A percentile compares a stretch with the other conserved stretches of the same genome.
These are phyloP conservation scores for Saccharomycopsis crataegensis DNA, from an alignment of 1,139 yeast species.

Conservation along the genomic window DNA sequence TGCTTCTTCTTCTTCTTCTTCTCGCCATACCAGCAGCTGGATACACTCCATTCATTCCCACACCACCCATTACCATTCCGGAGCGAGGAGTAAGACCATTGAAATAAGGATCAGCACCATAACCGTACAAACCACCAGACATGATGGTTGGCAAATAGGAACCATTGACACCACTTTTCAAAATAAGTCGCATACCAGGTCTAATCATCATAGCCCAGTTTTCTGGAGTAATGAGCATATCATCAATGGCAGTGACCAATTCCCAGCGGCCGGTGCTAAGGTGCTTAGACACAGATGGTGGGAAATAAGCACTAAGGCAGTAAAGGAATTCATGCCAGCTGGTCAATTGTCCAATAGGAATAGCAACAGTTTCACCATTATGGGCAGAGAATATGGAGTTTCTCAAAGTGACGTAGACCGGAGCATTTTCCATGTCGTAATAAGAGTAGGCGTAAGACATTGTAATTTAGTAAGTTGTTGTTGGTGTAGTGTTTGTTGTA, in stretches of 20 bases:
- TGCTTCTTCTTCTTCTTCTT: too few species aligned
- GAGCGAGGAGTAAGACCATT: not conserved
- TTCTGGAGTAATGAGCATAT: not conserved
- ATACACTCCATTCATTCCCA: too few species aligned
- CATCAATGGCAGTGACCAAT: not conserved
- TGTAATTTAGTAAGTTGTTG: too few species aligned
- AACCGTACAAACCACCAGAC: not conserved
- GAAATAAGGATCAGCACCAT: not conserved
- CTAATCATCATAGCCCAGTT: constrained; percentile 1
- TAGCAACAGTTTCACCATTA: not conserved
- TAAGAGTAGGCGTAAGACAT: too few species aligned
- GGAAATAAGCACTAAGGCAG: not conserved
- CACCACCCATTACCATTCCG: not conserved
- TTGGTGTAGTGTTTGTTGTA: too few species aligned
- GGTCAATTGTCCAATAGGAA: not conserved
- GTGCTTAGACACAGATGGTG: not conserved
- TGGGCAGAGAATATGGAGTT: constrained; percentile 1
- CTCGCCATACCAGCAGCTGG: too few species aligned
- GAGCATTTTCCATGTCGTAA: too few species aligned
- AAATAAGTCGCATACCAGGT: not conserved
- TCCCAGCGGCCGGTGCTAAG: not conserved
- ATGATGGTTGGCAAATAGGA: not conserved
- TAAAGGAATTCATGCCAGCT: not conserved
- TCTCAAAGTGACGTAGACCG: constrained; percentile 1
- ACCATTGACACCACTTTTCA: not conserved